Evolutionary conservation across 768 basidiomycete species (phyloP).

Genomic region (Amanita pallidorosea): DNA sequence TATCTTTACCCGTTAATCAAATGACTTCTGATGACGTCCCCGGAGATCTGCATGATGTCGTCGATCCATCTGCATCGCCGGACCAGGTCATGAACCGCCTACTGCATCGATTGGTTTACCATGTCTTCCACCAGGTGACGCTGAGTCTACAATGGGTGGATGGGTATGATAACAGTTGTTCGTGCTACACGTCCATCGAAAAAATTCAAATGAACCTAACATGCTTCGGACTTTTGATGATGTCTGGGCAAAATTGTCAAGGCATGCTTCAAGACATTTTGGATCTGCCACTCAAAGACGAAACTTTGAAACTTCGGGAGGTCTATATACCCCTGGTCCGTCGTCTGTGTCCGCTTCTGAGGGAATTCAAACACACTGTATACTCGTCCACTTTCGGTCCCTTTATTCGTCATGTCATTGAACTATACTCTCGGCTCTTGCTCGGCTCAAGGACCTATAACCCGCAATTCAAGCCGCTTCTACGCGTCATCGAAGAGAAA

Average conservation of each 20-base stretch:
- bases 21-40: background rate
- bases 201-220: too few relatives aligned
- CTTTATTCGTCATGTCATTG: background rate
- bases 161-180: too few relatives aligned
- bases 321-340: background rate
- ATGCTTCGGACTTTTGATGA: background rate
- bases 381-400: background rate
- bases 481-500: background rate
- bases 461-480: background rate
- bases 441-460: background rate
- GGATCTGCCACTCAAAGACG: background rate
- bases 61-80: too few relatives aligned
- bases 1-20: background rate
- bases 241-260: background rate
- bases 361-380: background rate
- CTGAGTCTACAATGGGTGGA: too few relatives aligned
- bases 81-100: too few relatives aligned
- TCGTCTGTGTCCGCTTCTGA: background rate
- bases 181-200: too few relatives aligned
- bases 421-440: background rate
- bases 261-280: background rate
- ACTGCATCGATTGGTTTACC: too few relatives aligned
- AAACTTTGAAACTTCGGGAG: background rate
- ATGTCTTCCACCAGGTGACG: too few relatives aligned
- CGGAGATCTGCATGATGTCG: too few relatives aligned